Evolutionary conservation across 352 stramenopile species (phyloP).

Genomic region (Blastocystis hominis): DNA sequence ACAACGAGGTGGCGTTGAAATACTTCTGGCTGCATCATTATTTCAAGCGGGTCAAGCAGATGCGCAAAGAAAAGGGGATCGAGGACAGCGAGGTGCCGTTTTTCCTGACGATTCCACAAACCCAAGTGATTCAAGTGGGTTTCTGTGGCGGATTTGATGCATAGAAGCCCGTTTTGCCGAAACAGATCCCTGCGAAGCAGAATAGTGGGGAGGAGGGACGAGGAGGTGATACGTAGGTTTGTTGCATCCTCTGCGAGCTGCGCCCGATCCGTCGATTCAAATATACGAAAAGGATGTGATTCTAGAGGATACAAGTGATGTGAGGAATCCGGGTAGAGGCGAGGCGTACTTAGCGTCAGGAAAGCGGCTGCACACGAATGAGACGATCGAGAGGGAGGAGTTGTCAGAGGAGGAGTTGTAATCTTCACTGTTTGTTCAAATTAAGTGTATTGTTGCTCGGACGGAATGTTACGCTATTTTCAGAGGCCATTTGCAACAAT

Average conservation of each 20-base stretch:
- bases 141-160: not conserved
- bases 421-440: not conserved
- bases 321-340: not conserved
- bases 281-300: conserved; percentile 52
- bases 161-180: conserved; percentile 11
- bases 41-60: not conserved
- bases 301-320: not conserved
- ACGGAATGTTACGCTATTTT: not conserved
- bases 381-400: conserved; percentile 30
- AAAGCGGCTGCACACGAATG: not conserved
- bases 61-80: not conserved
- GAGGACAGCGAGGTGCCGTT: not conserved
- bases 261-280: not conserved
- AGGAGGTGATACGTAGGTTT: not conserved
- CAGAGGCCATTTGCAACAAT: not conserved
- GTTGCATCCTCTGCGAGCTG: not conserved
- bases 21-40: conserved; percentile 46
- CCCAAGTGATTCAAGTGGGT: not conserved
- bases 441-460: not conserved
- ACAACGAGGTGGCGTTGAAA: conserved; percentile 26
- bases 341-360: not conserved
- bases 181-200: not conserved
- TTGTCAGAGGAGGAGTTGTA: conserved; percentile 35
- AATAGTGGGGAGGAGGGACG: not conserved
- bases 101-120: conserved; percentile 1